These are phyloP conservation scores for Colletotrichum camelliae DNA, from an alignment of 2,329 filamentous ascomycete genomes.

Conservation along the genomic window DNA sequence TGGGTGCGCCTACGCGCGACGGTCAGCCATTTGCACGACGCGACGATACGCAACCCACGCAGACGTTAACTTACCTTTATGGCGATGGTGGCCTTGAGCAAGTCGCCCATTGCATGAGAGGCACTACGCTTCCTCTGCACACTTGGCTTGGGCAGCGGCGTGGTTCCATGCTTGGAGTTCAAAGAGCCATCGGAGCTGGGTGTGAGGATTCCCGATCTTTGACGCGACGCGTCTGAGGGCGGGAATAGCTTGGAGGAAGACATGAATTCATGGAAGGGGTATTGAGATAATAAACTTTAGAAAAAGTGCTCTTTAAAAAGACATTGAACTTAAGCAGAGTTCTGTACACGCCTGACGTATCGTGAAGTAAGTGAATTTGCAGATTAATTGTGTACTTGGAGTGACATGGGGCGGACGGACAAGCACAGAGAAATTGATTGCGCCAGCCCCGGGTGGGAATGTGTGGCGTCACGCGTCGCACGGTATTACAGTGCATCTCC, in stretches of 20 bases:
- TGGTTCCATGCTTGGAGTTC: constrained; percentile 36
- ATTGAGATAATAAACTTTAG: not conserved
- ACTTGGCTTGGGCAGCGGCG: constrained; percentile 28
- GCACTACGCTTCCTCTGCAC: constrained; percentile 42
- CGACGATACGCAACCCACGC: not conserved
- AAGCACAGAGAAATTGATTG: not conserved
- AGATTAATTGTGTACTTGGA: not conserved
- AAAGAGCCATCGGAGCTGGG: constrained; percentile 44
- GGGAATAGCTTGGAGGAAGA: constrained; percentile 15
- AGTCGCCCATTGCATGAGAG: constrained; percentile 51
- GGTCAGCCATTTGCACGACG: constrained; percentile 22
- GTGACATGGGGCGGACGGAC: not conserved
- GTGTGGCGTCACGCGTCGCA: constrained; percentile 11
- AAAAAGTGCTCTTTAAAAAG: not conserved
- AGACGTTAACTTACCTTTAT: constrained; percentile 50
- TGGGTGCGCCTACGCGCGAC: constrained; percentile 56
- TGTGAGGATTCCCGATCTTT: constrained; percentile 45
- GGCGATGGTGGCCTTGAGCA: constrained; percentile 57
- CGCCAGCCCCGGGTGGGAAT: not conserved
- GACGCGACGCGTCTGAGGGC: constrained; percentile 55
- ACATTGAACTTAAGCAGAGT: not conserved
- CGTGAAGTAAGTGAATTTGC: not conserved
- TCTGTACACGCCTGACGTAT: not conserved
- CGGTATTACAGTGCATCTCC: not conserved
- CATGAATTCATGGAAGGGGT: constrained; percentile 20